Evolutionary conservation across 2,329 filamentous ascomycete genomes (phyloP).

Genomic region (Colletotrichum viniferum): DNA sequence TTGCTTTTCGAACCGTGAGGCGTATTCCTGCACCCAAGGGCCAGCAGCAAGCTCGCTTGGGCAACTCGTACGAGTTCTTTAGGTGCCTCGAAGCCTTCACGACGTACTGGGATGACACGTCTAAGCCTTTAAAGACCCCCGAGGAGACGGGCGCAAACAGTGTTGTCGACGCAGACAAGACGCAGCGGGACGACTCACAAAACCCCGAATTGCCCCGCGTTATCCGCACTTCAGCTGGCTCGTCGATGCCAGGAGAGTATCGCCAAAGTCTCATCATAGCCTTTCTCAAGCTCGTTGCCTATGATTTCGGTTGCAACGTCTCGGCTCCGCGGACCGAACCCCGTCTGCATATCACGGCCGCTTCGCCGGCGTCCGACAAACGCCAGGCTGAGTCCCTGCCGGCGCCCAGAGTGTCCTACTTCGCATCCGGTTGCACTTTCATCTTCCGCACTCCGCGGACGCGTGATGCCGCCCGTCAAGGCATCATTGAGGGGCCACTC

Average conservation of each 20-base stretch:
- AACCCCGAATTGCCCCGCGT: background rate
- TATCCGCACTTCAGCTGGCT: conserved; percentile 52
- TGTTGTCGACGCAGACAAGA: conserved; percentile 15
- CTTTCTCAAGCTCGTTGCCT: conserved; percentile 68
- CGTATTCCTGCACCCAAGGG: conserved; percentile 60
- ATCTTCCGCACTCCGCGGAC: conserved; percentile 64
- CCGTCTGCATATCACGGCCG: conserved; percentile 57
- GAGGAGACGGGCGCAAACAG: conserved; percentile 5
- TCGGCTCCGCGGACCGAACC: conserved; percentile 61
- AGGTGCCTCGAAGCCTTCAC: conserved; percentile 65
- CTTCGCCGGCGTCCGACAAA: conserved; percentile 27
- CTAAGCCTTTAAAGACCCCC: conserved; percentile 30
- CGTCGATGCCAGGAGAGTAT: conserved; percentile 62
- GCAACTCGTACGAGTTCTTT: conserved; percentile 71
- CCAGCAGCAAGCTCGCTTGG: conserved; percentile 57
- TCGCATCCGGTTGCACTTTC: conserved; percentile 63
- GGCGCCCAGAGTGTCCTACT: conserved; percentile 54
- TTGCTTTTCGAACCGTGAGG: conserved; percentile 65
- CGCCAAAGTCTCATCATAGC: conserved; percentile 61
- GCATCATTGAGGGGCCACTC: conserved; percentile 65
- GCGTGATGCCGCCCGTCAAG: conserved; percentile 63
- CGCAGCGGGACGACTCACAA: conserved; percentile 7
- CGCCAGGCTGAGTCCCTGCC: background rate
- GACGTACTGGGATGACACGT: conserved; percentile 67
- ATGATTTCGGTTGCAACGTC: conserved; percentile 70